Evolutionary conservation across 164 flowering plant genomes (phyloP).

Genomic region (Cinnamomum micranthum): DNA sequence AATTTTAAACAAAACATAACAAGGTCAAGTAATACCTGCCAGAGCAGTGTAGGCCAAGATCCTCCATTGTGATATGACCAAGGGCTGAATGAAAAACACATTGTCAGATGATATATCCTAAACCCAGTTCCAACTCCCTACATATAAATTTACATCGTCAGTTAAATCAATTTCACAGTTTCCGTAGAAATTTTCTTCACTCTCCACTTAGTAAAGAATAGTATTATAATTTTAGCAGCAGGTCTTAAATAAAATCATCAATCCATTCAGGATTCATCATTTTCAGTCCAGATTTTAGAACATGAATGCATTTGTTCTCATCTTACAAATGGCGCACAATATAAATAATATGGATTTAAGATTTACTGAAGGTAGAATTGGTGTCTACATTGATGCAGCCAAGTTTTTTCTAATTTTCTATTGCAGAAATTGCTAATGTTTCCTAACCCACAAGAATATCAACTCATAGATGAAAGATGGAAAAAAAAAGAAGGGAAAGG

Average conservation of each 20-base stretch:
- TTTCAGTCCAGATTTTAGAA: background rate
- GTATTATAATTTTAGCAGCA: background rate
- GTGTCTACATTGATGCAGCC: too few species aligned
- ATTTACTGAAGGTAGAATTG: too few species aligned
- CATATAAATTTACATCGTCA: background rate
- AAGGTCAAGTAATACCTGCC: conserved; percentile 61
- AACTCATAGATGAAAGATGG: too few species aligned
- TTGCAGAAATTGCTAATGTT: too few species aligned
- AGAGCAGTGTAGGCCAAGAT: conserved; percentile 89
- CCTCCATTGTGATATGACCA: conserved; percentile 98
- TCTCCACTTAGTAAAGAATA: background rate
- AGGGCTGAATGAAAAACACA: conserved; percentile 50
- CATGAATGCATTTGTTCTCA: background rate
- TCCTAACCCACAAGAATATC: too few species aligned
- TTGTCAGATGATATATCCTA: background rate
- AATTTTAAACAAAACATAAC: background rate
- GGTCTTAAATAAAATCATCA: background rate
- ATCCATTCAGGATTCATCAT: background rate
- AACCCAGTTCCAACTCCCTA: background rate
- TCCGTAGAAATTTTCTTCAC: background rate
- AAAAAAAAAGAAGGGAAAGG: too few species aligned
- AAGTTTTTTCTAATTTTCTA: too few species aligned
- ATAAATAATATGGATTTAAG: too few species aligned
- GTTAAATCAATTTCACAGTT: background rate
- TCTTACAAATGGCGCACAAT: too few species aligned